A percentile compares a stretch with the other conserved stretches of the same genome.
Conservation (phyloP, 2,329 filamentous ascomycete species). For the Aspergillus melleus region DNA sequence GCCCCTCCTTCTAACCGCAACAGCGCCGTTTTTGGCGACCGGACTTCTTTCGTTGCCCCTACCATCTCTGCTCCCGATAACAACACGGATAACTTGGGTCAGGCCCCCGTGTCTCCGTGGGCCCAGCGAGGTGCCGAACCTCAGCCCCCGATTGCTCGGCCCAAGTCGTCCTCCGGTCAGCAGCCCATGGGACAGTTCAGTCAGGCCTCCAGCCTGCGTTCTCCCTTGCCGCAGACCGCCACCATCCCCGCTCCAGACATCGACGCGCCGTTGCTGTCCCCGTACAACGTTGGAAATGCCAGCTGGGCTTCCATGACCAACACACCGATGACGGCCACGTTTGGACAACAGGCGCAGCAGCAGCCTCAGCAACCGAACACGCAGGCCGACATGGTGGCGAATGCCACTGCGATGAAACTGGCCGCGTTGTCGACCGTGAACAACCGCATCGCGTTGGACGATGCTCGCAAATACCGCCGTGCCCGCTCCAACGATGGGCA, state of each 20-base stretch:
- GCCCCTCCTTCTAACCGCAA: constrained; percentile 90
- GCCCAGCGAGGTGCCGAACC: constrained; percentile 55
- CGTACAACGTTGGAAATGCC: constrained; percentile 71
- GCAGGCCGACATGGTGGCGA: constrained; percentile 97
- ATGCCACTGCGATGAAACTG: constrained; percentile 98
- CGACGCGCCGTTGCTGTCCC: constrained; percentile 82
- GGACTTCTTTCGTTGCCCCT: constrained; percentile 71
- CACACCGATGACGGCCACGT: constrained; percentile 90
- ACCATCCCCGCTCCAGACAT: constrained; percentile 73
- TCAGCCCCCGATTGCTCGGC: constrained; percentile 58
- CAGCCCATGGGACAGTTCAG: constrained; percentile 89
- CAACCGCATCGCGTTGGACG: constrained; percentile 94
- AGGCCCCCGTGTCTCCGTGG: constrained; percentile 81
- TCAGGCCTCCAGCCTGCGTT: constrained; percentile 73
- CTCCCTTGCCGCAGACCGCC: constrained; percentile 80
- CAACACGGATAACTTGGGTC: constrained; percentile 59
- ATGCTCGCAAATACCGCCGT: constrained; percentile 93
- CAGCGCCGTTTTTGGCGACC: constrained; percentile 75
- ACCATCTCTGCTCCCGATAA: constrained; percentile 70
- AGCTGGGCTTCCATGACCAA: constrained; percentile 99
- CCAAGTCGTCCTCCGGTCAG: constrained; percentile 78
- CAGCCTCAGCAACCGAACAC: constrained; percentile 45
- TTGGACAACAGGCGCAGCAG: constrained; percentile 57
- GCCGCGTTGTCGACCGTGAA: constrained; percentile 96
- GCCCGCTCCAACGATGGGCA: constrained; percentile 81